phyloP scores from a whole-genome alignment of 441 rosid species.

The Pelargonium cotyledonis region DNA sequence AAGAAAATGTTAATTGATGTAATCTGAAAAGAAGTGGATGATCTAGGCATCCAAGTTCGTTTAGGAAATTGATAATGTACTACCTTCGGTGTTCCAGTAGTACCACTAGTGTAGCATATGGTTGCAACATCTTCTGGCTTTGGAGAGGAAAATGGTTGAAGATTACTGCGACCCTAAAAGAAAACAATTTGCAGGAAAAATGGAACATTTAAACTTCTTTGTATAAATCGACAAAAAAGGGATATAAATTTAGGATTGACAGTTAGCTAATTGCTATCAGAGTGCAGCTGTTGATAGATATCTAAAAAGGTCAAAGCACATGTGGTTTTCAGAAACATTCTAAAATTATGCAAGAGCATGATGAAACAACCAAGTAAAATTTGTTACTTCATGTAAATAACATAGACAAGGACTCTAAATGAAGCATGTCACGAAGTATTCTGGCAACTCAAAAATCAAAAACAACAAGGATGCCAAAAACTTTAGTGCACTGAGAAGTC shows the following conservation, averaged over 20 bases:
- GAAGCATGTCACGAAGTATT: background rate
- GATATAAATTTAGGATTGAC: no score
- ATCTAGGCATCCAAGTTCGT: background rate
- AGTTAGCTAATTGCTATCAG: no score
- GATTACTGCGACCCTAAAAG: conserved; percentile 78
- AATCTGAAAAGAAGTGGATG: conserved; percentile 9
- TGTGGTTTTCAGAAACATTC: no score
- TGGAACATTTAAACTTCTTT: conserved; percentile 18
- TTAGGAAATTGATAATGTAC: conserved; percentile 12
- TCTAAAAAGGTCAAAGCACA: no score
- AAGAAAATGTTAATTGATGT: conserved; percentile 11
- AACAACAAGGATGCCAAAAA: background rate
- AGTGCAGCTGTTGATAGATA: no score
- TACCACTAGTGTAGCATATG: conserved; percentile 95
- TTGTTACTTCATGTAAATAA: background rate
- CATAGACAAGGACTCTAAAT: background rate
- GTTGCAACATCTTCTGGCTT: conserved; percentile 90
- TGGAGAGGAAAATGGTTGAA: conserved; percentile 78
- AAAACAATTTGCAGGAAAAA: conserved; percentile 21
- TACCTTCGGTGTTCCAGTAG: conserved; percentile 99
- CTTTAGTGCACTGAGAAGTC: background rate
- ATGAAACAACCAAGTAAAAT: no score
- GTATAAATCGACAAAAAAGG: background rate
- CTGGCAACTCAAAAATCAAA: background rate
- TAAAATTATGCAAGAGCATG: no score